Conservation (phyloP, 805 yeast species). For the Helenozyma rhizophorensis region DNA sequence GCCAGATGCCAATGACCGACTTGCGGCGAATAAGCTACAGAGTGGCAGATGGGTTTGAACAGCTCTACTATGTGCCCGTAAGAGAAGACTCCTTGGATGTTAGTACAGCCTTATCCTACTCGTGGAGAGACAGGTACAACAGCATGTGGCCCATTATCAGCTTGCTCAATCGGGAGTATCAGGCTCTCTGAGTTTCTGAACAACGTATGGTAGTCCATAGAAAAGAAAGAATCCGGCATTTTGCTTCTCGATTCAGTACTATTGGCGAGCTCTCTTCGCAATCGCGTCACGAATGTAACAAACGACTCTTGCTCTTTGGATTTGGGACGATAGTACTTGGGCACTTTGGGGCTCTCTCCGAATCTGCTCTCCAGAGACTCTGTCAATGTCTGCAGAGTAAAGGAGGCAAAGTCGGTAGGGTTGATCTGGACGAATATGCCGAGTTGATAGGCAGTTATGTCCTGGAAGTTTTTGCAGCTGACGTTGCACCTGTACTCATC, state of each 20-base stretch:
- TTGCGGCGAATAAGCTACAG: slow-evolving; percentile 20
- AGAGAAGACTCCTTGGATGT: slow-evolving; percentile 5
- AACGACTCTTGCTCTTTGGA: too few species aligned
- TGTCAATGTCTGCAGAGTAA: slow-evolving; percentile 7
- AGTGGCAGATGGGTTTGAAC: slow-evolving; percentile 13
- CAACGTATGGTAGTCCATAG: too few species aligned
- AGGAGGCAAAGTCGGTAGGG: slow-evolving; percentile 8
- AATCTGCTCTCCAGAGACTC: neutral
- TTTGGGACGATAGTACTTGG: too few species aligned
- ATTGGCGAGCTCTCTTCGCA: too few species aligned
- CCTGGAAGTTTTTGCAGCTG: too few species aligned
- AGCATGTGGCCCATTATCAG: slow-evolving; percentile 26
- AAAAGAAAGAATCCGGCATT: too few species aligned
- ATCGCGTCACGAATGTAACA: too few species aligned
- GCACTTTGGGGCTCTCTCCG: too few species aligned
- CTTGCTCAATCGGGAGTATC: slow-evolving; percentile 15
- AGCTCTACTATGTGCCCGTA: slow-evolving; percentile 22
- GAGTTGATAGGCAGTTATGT: too few species aligned
- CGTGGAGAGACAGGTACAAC: slow-evolving; percentile 21
- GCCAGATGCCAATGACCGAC: slow-evolving; percentile 21
- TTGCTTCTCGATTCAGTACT: too few species aligned
- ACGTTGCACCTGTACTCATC: slow-evolving; percentile 10
- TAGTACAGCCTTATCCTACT: slow-evolving; percentile 10
- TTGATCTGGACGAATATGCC: too few species aligned
- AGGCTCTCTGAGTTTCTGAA: too few species aligned